Base-by-base conservation (phyloP, 1,139 yeast species). In the Saccharomyces hybrid region DNA sequence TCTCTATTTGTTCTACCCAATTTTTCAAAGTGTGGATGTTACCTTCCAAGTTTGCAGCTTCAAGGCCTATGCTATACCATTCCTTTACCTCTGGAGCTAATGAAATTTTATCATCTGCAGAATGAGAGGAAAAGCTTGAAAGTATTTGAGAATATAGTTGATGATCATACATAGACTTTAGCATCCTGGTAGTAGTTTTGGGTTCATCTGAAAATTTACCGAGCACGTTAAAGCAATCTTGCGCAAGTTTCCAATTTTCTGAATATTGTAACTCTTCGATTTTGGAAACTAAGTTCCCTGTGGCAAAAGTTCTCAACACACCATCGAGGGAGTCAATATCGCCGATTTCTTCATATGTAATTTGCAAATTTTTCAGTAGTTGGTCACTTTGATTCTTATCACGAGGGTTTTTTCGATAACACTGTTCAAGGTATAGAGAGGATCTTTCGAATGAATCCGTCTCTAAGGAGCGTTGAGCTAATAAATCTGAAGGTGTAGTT, bases 291-390 rank as follows among this genome's bases (percentile, higher is more conserved):
- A 90, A 73, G 58, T 83, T 82, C 50, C 82, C 81, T 0, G 86
- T 79, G 0, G 96, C 82, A 62, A 89, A 86, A 59, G 79, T 78
- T 57, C 88, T 83, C 52, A 93, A 73, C 2, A 89, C 82, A 19
- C 99, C 99, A 67, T 88, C 93, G 48, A 95, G 76, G 0, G 97
- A 84, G 73, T 95, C 99, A 48, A 86, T 80, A 67, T 95, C 99
- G 64, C 90, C 91, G 54, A 93, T 82, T 56, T 81, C 86, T 4
- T 96, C 86, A 68, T 93, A 95, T 76, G 91, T 87, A 28, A 80
- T 79, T 64, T 89, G 91, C 31, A 95, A 71, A 2, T 84, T 78
- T 1, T 75, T 68, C 9, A 80, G 77, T 53, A 81, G 75, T 25
- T 76, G 73, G n/a, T 75, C 65, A 3, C 72, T 72, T 26, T 71